These are phyloP conservation scores for Phialophora chinensis DNA, from an alignment of 2,329 filamentous ascomycete species.

Conservation along the genomic window DNA sequence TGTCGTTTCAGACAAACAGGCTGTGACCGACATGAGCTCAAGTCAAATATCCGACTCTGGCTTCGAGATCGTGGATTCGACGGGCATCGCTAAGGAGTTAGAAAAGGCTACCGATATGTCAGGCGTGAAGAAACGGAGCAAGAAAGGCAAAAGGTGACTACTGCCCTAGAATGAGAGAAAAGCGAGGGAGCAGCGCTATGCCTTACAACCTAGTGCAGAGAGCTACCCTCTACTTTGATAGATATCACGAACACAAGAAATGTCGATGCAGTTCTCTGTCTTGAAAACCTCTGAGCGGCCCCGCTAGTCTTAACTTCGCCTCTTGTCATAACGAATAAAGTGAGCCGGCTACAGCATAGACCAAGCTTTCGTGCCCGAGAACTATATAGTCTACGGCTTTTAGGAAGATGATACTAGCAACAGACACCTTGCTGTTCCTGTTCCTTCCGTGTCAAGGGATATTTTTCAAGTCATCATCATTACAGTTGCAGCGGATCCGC, in stretches of 20 bases:
- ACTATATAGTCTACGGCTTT: background rate
- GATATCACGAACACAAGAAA: background rate
- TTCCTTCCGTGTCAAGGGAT: background rate
- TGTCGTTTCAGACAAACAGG: constrained; percentile 25
- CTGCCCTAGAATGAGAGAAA: background rate
- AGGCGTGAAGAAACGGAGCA: constrained; percentile 37
- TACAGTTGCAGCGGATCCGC: background rate
- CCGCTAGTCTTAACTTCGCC: background rate
- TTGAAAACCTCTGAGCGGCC: too few relatives aligned
- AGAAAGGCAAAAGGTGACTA: constrained; percentile 38
- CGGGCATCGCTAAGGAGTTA: constrained; percentile 36
- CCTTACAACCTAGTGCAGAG: background rate
- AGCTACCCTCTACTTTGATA: background rate
- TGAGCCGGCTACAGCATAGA: background rate
- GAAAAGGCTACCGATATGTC: constrained; percentile 23
- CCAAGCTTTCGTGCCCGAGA: background rate
- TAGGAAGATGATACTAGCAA: background rate
- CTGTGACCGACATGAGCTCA: constrained; percentile 31
- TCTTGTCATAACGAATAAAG: background rate
- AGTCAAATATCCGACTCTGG: constrained; percentile 38
- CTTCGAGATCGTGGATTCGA: constrained; percentile 40
- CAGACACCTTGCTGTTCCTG: background rate
- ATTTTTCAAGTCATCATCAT: constrained; percentile 2
- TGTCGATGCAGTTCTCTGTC: background rate
- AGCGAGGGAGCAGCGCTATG: background rate